A percentile compares a stretch with the other conserved stretches of the same genome.
Evolutionary conservation across 176 grass and related monocot species (phyloP).

Genomic region (Areca catechu): DNA sequence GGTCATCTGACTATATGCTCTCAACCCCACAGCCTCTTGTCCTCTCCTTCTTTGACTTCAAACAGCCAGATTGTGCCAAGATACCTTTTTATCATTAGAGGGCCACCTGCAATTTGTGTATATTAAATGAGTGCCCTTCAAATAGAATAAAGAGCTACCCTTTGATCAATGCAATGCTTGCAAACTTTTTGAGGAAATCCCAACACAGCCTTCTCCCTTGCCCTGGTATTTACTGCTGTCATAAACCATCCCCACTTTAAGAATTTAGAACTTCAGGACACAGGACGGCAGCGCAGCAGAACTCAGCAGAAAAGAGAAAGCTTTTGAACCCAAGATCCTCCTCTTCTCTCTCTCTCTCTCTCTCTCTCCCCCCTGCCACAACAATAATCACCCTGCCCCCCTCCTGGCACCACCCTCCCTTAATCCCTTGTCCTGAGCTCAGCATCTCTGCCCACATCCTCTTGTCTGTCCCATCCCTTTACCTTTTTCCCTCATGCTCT

Average conservation of each 20-base stretch:
- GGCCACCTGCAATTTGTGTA: background rate
- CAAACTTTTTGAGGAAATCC: constrained; percentile 13
- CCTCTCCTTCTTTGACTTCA: constrained; percentile 11
- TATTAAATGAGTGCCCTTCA: background rate
- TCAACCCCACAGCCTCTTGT: too few relatives aligned
- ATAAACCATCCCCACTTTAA: constrained; percentile 30
- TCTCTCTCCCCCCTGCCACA: background rate
- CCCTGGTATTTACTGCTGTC: constrained; percentile 31
- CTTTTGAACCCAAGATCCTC: constrained; percentile 21
- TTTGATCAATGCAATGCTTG: constrained; percentile 8
- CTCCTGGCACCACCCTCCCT: constrained; percentile 15
- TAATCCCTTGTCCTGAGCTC: constrained; percentile 17
- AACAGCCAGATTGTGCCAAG: constrained; percentile 9
- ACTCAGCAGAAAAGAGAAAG: too few relatives aligned
- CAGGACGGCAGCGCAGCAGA: constrained; percentile 25
- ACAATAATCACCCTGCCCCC: constrained; percentile 18
- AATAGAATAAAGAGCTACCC: constrained; percentile 16
- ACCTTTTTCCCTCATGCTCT: constrained; percentile 9
- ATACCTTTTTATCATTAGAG: constrained; percentile 25
- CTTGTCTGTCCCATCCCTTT: constrained; percentile 21
- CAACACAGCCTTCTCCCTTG: constrained; percentile 3
- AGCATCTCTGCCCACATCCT: constrained; percentile 27
- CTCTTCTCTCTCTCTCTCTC: background rate
- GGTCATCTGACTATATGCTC: background rate
- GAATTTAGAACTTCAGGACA: constrained; percentile 32